Evolutionary conservation across 495 filamentous ascomycete species (phyloP).

Genomic region (Podospora comata): DNA sequence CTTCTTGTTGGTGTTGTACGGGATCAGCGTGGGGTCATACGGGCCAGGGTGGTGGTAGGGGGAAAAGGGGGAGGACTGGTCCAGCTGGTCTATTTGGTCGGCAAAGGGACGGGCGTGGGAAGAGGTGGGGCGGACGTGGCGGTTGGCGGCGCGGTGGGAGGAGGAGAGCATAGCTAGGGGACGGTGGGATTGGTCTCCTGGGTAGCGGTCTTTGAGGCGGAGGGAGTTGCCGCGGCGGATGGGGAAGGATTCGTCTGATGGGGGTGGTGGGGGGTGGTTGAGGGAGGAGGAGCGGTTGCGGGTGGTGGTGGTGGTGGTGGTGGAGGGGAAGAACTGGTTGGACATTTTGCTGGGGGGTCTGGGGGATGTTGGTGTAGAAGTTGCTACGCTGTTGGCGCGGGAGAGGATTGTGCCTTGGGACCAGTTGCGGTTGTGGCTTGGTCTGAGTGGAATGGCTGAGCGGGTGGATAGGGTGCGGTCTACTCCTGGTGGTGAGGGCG

Average conservation of each 20-base stretch:
- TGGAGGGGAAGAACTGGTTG: neutral
- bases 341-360: neutral
- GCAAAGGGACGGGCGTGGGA: conserved; percentile 57
- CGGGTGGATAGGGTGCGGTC: neutral
- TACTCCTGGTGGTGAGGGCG: conserved; percentile 17
- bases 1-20: conserved; percentile 62
- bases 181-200: conserved; percentile 58
- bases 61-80: conserved; percentile 49
- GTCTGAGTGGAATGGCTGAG: neutral
- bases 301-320: too few species aligned
- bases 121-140: conserved; percentile 22
- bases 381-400: conserved; percentile 29
- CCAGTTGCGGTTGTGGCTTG: conserved; percentile 14
- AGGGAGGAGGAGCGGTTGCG: neutral
- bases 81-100: conserved; percentile 80
- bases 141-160: conserved; percentile 58
- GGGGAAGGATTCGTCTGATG: conserved; percentile 12
- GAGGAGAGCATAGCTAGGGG: conserved; percentile 60
- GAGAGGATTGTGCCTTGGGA: conserved; percentile 31
- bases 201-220: conserved; percentile 42
- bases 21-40: conserved; percentile 76
- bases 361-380: conserved; percentile 1
- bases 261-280: neutral
- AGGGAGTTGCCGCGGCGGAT: conserved; percentile 27
- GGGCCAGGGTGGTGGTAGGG: conserved; percentile 90